Conservation (phyloP, 1,139 yeast species). For the Candida dubliniensis region DNA sequence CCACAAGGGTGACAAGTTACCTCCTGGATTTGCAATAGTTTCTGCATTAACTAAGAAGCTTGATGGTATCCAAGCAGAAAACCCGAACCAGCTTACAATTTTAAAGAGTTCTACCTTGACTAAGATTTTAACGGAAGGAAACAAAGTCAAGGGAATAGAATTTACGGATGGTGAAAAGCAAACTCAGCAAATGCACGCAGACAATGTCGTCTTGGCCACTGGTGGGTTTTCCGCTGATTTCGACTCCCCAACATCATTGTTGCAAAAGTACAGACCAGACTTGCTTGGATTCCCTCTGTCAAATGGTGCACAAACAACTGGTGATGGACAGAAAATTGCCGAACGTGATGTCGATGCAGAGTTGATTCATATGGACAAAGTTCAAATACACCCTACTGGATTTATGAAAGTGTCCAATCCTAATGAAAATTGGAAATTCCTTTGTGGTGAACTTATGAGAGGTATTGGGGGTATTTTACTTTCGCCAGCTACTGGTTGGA, state of each 20-base stretch:
- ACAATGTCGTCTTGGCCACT: conserved; percentile 34
- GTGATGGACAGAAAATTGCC: conserved; percentile 41
- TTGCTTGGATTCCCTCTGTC: conserved; percentile 34
- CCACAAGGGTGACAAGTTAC: conserved; percentile 35
- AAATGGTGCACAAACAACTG: conserved; percentile 35
- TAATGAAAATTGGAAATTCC: conserved; percentile 27
- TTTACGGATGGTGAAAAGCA: conserved; percentile 13
- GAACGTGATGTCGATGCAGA: conserved; percentile 31
- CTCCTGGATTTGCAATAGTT: conserved; percentile 41
- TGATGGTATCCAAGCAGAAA: conserved; percentile 14
- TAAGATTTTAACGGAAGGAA: conserved; percentile 17
- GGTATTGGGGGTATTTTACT: conserved; percentile 41
- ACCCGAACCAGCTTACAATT: conserved; percentile 20
- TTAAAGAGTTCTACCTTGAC: conserved; percentile 22
- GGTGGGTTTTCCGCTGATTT: conserved; percentile 41
- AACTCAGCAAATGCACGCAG: conserved; percentile 12
- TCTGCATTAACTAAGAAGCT: conserved; percentile 25
- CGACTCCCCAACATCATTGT: conserved; percentile 17
- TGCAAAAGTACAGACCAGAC: conserved; percentile 35
- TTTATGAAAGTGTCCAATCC: conserved; percentile 26
- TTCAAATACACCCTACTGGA: conserved; percentile 44
- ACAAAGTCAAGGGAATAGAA: conserved; percentile 25
- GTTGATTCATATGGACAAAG: conserved; percentile 36
- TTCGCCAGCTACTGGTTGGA: conserved; percentile 28
- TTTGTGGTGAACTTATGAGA: conserved; percentile 39